Conservation (phyloP, 257 asterid species). For the Cruciata laevipes region DNA sequence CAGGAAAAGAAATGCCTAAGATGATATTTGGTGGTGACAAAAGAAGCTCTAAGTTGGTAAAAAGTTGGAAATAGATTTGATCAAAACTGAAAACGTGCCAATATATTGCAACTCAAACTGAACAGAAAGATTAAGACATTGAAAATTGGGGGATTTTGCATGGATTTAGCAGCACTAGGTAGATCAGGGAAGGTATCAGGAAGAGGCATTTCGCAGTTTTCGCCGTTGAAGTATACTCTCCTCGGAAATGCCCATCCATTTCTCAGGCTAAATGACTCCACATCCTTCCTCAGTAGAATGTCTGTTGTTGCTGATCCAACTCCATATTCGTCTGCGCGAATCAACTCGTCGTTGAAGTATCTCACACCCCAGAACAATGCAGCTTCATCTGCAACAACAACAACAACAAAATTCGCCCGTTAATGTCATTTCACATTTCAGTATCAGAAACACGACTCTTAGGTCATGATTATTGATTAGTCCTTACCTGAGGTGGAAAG, state of each 20-base stretch:
- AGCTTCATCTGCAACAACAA: slow-evolving; percentile 45
- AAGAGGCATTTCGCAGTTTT: slow-evolving; percentile 60
- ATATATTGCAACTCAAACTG: slow-evolving; percentile 20
- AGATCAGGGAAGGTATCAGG: slow-evolving; percentile 57
- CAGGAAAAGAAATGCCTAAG: too few relatives aligned
- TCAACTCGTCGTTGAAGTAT: slow-evolving; percentile 33
- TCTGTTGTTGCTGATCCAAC: slow-evolving; percentile 59
- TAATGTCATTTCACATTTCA: too few relatives aligned
- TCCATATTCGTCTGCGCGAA: slow-evolving; percentile 31
- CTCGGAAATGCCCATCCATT: slow-evolving; percentile 79
- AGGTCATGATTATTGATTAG: slow-evolving; percentile 8
- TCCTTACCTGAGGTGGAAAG: slow-evolving; percentile 42
- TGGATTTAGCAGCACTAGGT: slow-evolving; percentile 42
- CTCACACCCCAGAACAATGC: slow-evolving; percentile 65
- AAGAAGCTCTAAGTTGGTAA: too few relatives aligned
- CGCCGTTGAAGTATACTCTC: slow-evolving; percentile 62
- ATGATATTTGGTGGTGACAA: too few relatives aligned
- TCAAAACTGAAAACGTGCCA: not conserved
- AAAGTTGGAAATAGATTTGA: not conserved
- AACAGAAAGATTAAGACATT: slow-evolving; percentile 16
- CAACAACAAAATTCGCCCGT: slow-evolving; percentile 11
- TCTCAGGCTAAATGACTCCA: slow-evolving; percentile 41
- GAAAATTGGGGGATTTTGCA: not conserved
- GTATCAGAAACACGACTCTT: too few relatives aligned
- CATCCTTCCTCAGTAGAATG: slow-evolving; percentile 47